Evolutionary conservation across 805 yeast species (phyloP), one percentile per base, ranked within the genome.

Genomic region (Metschnikowia kofuensis): DNA sequence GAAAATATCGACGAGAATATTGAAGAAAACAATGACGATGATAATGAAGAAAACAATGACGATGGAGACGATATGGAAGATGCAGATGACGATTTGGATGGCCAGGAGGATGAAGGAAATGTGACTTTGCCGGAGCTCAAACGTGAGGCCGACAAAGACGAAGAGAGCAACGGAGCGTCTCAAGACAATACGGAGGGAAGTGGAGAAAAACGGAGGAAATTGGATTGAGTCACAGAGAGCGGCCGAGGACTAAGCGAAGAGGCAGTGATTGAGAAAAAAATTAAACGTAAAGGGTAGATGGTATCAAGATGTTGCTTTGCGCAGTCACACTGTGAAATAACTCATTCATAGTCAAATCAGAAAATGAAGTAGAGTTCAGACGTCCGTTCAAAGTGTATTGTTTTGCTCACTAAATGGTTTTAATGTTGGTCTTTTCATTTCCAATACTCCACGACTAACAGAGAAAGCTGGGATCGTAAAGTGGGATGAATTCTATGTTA

Each of bases 51-150:
- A 2, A 21, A 21, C 32, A 49, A 35, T 16, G 49, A 41, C 6
- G 50, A 30, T 14, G 46, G 40, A 7, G 50, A 35, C 38, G 47
- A 46, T 6, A 26, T 14, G 11, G 49, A 49, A 9, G 44, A 12
- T 10, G 47, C 35, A 8, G 46, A 16, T 15, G 45, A 45, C 15
- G 45, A 35, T 10, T 36, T 32, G 35, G 43, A 32, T 9, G 46
- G 7, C 7, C 47, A 36, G 12, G 45, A 7, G 21, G 46, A 36
- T 5, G 15, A n/a, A 15, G 27, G 15, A 14, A 27, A 12, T 28
- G 31, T 35, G 16, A 12, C 16, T 9, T 15, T 16, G 21, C 6
- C 21, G 5, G 40, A n/a, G 26, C 34, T 15, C 10, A 7, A 26
- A 11, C 31, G 26, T 10, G 30, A 38, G 13, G 7, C 11, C 9